Percentiles rank a stretch among this genome's conserved stretches.
Evolutionary conservation across 1,284 basidiomycete genomes (phyloP).

Genomic region (Lentinus polychrous): DNA sequence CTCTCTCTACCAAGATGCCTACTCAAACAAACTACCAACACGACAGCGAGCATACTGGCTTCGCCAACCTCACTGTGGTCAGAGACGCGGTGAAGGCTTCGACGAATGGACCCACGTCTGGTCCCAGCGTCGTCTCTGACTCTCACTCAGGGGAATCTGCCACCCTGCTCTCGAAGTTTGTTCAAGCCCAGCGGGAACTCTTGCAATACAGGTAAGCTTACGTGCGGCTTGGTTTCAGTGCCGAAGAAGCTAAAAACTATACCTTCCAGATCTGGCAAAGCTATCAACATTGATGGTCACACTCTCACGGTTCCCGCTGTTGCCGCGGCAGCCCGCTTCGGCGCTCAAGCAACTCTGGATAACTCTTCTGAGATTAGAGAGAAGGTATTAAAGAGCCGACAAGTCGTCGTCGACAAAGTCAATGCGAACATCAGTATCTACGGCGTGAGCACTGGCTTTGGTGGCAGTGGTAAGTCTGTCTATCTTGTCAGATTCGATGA

Average conservation of each 20-base stretch:
- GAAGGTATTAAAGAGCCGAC: slow-evolving; percentile 51
- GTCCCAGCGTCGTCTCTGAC: background rate
- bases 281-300: slow-evolving; percentile 62
- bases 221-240: background rate
- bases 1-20: too few species aligned
- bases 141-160: background rate
- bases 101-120: background rate
- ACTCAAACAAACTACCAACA: too few species aligned
- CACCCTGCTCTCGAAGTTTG: slow-evolving; percentile 21
- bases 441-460: slow-evolving; percentile 79
- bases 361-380: slow-evolving; percentile 38
- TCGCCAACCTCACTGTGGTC: too few species aligned
- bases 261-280: slow-evolving; percentile 43
- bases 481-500: background rate
- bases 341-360: slow-evolving; percentile 47
- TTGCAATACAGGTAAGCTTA: slow-evolving; percentile 20
- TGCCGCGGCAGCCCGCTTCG: slow-evolving; percentile 64
- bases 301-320: slow-evolving; percentile 68
- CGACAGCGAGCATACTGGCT: too few species aligned
- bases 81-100: too few species aligned
- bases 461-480: slow-evolving; percentile 56
- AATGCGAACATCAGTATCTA: slow-evolving; percentile 66
- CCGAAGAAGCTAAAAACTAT: background rate
- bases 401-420: slow-evolving; percentile 61
- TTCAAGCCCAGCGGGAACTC: slow-evolving; percentile 23